A percentile compares a stretch with the other conserved stretches of the same genome.
phyloP scores from a whole-genome alignment of 148 eudicot genomes.

The Cornus controversa region DNA sequence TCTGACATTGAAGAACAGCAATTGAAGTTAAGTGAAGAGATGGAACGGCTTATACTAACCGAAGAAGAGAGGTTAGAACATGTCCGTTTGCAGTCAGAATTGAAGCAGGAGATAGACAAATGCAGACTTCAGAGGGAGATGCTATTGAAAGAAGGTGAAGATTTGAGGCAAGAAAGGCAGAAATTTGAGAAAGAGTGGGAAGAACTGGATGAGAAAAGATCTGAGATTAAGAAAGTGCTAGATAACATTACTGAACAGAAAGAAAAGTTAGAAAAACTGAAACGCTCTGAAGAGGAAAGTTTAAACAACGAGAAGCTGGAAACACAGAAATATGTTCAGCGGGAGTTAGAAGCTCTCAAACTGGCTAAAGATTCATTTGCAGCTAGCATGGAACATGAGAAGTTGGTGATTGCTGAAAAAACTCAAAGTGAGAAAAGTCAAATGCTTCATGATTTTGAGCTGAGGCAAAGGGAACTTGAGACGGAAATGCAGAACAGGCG shows the following conservation, averaged over 20 bases:
- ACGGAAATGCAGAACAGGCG: slow-evolving; percentile 52
- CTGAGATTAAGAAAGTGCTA: slow-evolving; percentile 49
- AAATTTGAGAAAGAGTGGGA: slow-evolving; percentile 98
- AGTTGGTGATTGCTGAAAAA: slow-evolving; percentile 57
- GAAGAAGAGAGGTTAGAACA: slow-evolving; percentile 80
- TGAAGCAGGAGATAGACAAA: slow-evolving; percentile 71
- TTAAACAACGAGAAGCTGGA: slow-evolving; percentile 60
- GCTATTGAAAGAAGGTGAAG: slow-evolving; percentile 71
- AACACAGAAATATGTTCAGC: slow-evolving; percentile 58
- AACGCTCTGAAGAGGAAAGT: slow-evolving; percentile 64
- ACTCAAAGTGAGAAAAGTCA: slow-evolving; percentile 56
- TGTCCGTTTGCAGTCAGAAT: slow-evolving; percentile 73
- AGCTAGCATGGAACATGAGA: slow-evolving; percentile 81
- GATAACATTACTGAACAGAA: slow-evolving; percentile 53
- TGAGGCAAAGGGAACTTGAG: slow-evolving; percentile 67
- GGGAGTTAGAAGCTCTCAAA: slow-evolving; percentile 73
- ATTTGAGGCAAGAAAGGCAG: slow-evolving; percentile 68
- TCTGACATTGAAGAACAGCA: slow-evolving; percentile 56
- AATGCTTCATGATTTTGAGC: slow-evolving; percentile 69
- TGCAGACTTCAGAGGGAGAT: slow-evolving; percentile 66
- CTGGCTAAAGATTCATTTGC: slow-evolving; percentile 75
- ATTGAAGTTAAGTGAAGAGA: slow-evolving; percentile 47
- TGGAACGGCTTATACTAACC: slow-evolving; percentile 71
- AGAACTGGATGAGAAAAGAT: slow-evolving; percentile 80
- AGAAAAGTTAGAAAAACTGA: slow-evolving; percentile 62